phyloP scores from a whole-genome alignment of 768 basidiomycete genomes.

The Boletellus ananiceps region DNA sequence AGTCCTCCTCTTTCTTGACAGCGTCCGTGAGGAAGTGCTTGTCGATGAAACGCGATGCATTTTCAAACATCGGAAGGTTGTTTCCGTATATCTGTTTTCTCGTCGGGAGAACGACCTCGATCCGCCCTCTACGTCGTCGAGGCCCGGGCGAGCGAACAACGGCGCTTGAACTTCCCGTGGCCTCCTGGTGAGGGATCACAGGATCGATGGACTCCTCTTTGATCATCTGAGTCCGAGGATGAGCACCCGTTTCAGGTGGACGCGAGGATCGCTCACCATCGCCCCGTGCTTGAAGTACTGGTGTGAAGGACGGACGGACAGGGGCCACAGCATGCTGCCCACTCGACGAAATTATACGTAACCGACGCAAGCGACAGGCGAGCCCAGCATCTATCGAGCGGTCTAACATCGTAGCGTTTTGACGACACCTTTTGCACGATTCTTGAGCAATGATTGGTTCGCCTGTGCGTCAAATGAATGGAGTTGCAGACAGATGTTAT shows the following conservation, averaged over 20 bases:
- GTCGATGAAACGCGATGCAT: conserved; percentile 6
- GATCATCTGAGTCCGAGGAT: conserved; percentile 1
- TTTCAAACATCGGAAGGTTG: conserved; percentile 11
- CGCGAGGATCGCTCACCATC: neutral
- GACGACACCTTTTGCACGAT: too few relatives aligned
- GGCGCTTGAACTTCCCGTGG: neutral
- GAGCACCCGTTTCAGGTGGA: neutral
- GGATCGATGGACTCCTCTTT: conserved; percentile 1
- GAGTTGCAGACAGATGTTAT: too few relatives aligned
- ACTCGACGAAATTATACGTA: too few relatives aligned
- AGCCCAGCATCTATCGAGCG: too few relatives aligned
- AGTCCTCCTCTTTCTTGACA: conserved; percentile 13
- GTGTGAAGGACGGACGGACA: too few relatives aligned
- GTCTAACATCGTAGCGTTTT: too few relatives aligned
- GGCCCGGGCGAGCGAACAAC: neutral
- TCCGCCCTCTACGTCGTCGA: neutral
- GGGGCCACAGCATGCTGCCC: too few relatives aligned
- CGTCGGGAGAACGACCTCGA: conserved; percentile 2
- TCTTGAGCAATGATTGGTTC: too few relatives aligned
- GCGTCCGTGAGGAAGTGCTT: neutral
- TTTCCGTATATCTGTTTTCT: too few relatives aligned
- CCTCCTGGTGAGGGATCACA: neutral
- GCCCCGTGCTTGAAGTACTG: too few relatives aligned
- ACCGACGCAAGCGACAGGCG: too few relatives aligned
- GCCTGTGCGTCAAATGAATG: too few relatives aligned